Evolutionary conservation across 1,139 yeast species (phyloP), one percentile per base, ranked within the genome.

Genomic region (Candida sp.): DNA sequence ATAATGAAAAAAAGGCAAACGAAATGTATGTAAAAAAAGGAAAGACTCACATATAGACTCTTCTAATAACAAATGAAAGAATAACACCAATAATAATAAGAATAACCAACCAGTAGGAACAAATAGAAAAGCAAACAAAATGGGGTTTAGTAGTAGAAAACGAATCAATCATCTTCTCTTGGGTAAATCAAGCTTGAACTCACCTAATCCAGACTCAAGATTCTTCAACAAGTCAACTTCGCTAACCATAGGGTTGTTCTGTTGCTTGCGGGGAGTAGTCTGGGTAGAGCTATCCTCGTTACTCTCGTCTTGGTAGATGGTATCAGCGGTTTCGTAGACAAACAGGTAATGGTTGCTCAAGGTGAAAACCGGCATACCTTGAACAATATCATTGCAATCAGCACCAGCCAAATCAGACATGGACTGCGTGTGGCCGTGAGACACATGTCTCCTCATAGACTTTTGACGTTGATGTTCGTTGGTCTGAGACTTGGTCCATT

Each of bases 191-290:
- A 75, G 59, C 59, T 73, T 76, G 55, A 75, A 75, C 55, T 70
- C 72, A 37, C 66, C 63, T 58, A 74, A 67, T 4, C 78, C 78
- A 17, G 74, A 66, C 54, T 72, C 67, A 73, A 73, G 70, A 54
- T 63, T 68, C 56, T 70, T 66, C 46, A 66, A 54, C 3, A 59
- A 57, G 8, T 43, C 60, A 23, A n/a, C 32, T 11, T 43, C 46
- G 9, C 25, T 40, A 7, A 30, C 3, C 8, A 27, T n/a, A 28
- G 23, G 7, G 30, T 22, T 38, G 9, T 34, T 17, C 4, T 34
- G 33, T 25, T 42, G 49, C 31, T 45, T 45, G 26, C 48, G 43
- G 25, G 37, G 48, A 27, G 41, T 32, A 23, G 38, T n/a, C 5
- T 28, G 28, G 4, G 33, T 40, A 31, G 39, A 28, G 27, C 26